Base-by-base conservation (phyloP, 2,329 filamentous ascomycete genomes). In the Fonsecaea multimorphosa region DNA sequence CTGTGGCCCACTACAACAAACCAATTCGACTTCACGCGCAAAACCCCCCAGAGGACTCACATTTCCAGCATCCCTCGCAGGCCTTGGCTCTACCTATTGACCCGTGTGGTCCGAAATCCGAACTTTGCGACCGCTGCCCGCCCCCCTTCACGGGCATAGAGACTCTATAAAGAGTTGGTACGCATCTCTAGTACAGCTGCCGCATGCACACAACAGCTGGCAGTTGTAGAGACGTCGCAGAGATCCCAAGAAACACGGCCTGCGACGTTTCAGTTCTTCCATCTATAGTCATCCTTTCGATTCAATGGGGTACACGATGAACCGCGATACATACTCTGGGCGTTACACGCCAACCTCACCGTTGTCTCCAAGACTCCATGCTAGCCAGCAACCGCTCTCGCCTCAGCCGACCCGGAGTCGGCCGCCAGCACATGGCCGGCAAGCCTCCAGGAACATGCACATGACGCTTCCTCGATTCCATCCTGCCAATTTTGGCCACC, bases 391-490 rank as follows among this genome's bases (percentile, higher is more conserved):
- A 16, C 63, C 73, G 44, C 69, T 72, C 52, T 78, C 79, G 2
- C 76, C 78, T 16, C 77, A 78, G 65, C 73, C 77, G 4, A 68
- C 75, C 12, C 74, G 73, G 40, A 68, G 75, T 40, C 73, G 74
- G 27, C 65, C 71, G 27, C 55, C 69, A 49, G 72, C 78, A 54
- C 75, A 73, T 44, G 64, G 73, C 27, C 63, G 76, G 60, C 79
- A 80, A 69, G 70, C 76, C n/a, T 72, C 73, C 14, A 73, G 77
- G 14, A 70, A 73, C 29, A 76, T 80, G 71, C 75, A 79, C 54
- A 76, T 82, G 52, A 78, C 70, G 54, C 73, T 82, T 19, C 80
- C 80, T n/a, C 76, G 79, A 31, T 82, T 80, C 68, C 80, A 82
- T 70, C 80, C 80, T 1, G 76, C 79, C 9, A 77, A 80, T 63